These are phyloP conservation scores for Bremia lactucae DNA, from an alignment of 352 stramenopile genomes.

Conservation along the genomic window DNA sequence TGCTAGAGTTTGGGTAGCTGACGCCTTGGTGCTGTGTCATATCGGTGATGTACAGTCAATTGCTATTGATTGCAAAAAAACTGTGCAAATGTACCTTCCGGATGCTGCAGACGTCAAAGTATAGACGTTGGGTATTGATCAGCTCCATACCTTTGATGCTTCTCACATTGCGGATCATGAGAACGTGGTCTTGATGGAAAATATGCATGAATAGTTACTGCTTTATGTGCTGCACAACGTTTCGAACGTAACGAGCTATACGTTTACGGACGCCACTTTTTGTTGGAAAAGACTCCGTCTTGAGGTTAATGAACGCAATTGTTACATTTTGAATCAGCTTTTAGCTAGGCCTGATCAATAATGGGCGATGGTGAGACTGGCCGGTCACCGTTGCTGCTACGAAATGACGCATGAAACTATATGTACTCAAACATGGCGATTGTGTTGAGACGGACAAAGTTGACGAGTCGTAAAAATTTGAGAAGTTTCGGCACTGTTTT, in stretches of 20 bases:
- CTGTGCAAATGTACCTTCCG: conserved; percentile 44
- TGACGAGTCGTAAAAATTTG: conserved; percentile 62
- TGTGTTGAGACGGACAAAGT: conserved; percentile 68
- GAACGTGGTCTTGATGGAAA: conserved; percentile 84
- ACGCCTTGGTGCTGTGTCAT: conserved; percentile 68
- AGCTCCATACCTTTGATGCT: conserved; percentile 72
- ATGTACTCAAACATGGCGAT: conserved; percentile 60
- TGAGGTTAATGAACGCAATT: conserved; percentile 66
- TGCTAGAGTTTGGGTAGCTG: conserved; percentile 66
- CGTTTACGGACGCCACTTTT: conserved; percentile 71
- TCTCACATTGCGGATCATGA: conserved; percentile 78
- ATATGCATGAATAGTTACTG: conserved; percentile 82
- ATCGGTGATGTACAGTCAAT: conserved; percentile 62
- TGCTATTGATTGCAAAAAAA: conserved; percentile 30
- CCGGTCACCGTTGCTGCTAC: conserved; percentile 18
- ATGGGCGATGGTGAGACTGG: conserved; percentile 7
- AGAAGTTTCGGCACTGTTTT: conserved; percentile 51
- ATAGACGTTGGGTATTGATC: conserved; percentile 34
- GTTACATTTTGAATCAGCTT: conserved; percentile 79
- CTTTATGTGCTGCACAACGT: conserved; percentile 69
- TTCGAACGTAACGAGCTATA: conserved; percentile 74
- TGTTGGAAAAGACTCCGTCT: conserved; percentile 78
- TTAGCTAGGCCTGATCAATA: conserved; percentile 32
- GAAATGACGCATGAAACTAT: conserved; percentile 55
- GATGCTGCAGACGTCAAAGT: conserved; percentile 51